These are phyloP conservation scores for Artemisia argyi DNA, from an alignment of 129 eudicot species.

Conservation along the genomic window DNA sequence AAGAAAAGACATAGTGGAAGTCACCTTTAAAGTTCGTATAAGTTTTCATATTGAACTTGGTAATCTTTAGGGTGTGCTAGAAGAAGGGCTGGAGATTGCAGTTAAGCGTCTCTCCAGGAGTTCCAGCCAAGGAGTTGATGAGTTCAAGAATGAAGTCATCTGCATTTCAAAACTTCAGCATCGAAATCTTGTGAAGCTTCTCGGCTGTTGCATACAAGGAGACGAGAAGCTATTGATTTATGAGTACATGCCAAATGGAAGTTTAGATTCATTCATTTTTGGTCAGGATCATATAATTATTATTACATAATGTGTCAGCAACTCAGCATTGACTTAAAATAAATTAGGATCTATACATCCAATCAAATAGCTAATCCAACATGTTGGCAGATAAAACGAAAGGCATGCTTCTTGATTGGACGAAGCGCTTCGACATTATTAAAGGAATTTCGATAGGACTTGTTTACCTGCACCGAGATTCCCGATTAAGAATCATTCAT, in stretches of 20 bases:
- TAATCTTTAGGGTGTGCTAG: conserved; percentile 16
- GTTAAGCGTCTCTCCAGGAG: conserved; percentile 16
- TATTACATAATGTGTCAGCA: background rate
- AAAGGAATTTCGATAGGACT: conserved; percentile 24
- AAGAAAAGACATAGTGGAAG: background rate
- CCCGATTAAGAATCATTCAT: conserved; percentile 25
- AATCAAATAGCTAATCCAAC: background rate
- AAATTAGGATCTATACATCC: background rate
- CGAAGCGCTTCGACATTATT: conserved; percentile 19
- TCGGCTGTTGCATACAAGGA: conserved; percentile 21
- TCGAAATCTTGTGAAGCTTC: conserved; percentile 21
- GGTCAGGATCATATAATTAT: conserved; percentile 7
- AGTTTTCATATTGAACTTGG: background rate
- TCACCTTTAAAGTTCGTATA: background rate
- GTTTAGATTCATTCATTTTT: conserved; percentile 28
- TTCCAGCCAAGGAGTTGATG: conserved; percentile 10
- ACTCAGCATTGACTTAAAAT: background rate
- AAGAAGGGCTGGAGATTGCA: conserved; percentile 20
- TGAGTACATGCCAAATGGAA: conserved; percentile 18
- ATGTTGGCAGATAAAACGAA: conserved; percentile 1
- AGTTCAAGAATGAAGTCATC: conserved; percentile 22
- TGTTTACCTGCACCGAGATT: conserved; percentile 27
- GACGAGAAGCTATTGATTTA: conserved; percentile 13
- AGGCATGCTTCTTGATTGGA: conserved; percentile 8
- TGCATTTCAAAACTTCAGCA: conserved; percentile 24